A percentile compares a stretch with the other conserved stretches of the same genome.
Evolutionary conservation across 345 rosid genomes (phyloP).

Genomic region (Lepidium sativum): DNA sequence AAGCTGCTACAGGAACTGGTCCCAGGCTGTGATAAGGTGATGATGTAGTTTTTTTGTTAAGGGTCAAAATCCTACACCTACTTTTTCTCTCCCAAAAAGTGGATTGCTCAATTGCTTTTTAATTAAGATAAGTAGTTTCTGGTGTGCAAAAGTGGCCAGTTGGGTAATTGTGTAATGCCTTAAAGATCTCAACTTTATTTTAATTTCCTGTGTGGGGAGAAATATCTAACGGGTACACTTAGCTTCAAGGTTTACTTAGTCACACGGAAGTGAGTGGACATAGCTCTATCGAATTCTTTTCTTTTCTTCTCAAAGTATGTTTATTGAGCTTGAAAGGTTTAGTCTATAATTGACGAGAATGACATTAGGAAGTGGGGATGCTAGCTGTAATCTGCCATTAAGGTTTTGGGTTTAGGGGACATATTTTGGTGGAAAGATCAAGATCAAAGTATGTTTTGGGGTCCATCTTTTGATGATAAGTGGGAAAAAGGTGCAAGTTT

Average conservation of each 20-base stretch:
- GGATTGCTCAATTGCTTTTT: slow-evolving; percentile 15
- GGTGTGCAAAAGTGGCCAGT: slow-evolving; percentile 14
- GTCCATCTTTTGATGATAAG: slow-evolving; percentile 39
- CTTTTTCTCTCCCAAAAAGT: slow-evolving; percentile 7
- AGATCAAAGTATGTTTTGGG: slow-evolving; percentile 32
- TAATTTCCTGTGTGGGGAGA: slow-evolving; percentile 3
- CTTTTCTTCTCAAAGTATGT: slow-evolving; percentile 14
- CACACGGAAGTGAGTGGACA: slow-evolving; percentile 16
- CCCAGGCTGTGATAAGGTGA: slow-evolving; percentile 85
- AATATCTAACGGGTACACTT: slow-evolving; percentile 13
- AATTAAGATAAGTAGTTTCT: slow-evolving; percentile 18
- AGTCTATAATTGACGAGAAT: slow-evolving; percentile 18
- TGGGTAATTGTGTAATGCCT: slow-evolving; percentile 18
- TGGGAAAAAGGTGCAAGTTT: slow-evolving; percentile 17
- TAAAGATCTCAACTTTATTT: slow-evolving; percentile 8
- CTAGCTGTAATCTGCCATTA: slow-evolving; percentile 46
- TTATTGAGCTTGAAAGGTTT: slow-evolving; percentile 17
- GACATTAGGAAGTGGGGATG: slow-evolving; percentile 33
- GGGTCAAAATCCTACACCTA: slow-evolving; percentile 6
- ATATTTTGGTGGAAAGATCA: slow-evolving; percentile 31
- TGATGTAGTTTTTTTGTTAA: slow-evolving; percentile 4
- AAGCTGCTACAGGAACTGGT: slow-evolving; percentile 75
- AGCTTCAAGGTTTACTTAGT: slow-evolving; percentile 19
- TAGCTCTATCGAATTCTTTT: slow-evolving; percentile 16
- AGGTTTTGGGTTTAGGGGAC: slow-evolving; percentile 29